Percentiles rank a stretch among this genome's conserved stretches.
These are phyloP conservation scores for Lizanozyma gosingica DNA, from an alignment of 1,139 yeast species.

Conservation along the genomic window DNA sequence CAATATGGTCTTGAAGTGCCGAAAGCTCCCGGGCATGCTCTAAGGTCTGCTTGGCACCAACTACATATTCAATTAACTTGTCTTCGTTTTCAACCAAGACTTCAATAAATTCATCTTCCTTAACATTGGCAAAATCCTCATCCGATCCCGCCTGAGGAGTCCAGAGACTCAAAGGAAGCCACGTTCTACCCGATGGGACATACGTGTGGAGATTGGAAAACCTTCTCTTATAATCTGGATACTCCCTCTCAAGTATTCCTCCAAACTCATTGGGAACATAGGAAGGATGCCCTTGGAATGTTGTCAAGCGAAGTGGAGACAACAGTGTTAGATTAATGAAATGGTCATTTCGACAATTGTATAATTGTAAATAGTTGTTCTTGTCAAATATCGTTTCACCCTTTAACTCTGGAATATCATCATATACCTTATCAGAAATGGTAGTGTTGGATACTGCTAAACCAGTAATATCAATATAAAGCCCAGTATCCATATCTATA, in stretches of 20 bases:
- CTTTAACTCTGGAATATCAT: no score
- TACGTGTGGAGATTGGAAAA: not conserved
- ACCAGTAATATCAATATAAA: constrained; percentile 32
- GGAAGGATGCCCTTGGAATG: constrained; percentile 25
- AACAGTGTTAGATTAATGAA: constrained; percentile 13
- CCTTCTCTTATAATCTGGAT: constrained; percentile 13
- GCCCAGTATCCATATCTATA: constrained; percentile 32
- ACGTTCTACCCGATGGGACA: constrained; percentile 10
- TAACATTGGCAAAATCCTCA: constrained; percentile 7
- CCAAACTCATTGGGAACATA: constrained; percentile 24
- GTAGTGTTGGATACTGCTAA: constrained; percentile 23
- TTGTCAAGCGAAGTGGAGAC: constrained; percentile 21
- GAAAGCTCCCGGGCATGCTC: constrained; percentile 24
- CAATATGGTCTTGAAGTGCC: constrained; percentile 9
- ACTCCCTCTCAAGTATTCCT: constrained; percentile 20
- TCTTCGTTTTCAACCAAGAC: constrained; percentile 15
- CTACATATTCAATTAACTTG: constrained; percentile 21
- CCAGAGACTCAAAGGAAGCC: constrained; percentile 12
- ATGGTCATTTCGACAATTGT: constrained; percentile 40
- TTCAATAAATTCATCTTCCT: constrained; percentile 21
- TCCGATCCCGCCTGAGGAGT: constrained; percentile 7
- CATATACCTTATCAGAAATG: no score
- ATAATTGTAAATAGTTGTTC: constrained; percentile 21
- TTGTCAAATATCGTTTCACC: constrained; percentile 10
- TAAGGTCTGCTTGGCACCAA: constrained; percentile 20